Evolutionary conservation across 2,329 filamentous ascomycete genomes (phyloP), one percentile per base, ranked within the genome.

Genomic region (Colletotrichum neosansevieriae): DNA sequence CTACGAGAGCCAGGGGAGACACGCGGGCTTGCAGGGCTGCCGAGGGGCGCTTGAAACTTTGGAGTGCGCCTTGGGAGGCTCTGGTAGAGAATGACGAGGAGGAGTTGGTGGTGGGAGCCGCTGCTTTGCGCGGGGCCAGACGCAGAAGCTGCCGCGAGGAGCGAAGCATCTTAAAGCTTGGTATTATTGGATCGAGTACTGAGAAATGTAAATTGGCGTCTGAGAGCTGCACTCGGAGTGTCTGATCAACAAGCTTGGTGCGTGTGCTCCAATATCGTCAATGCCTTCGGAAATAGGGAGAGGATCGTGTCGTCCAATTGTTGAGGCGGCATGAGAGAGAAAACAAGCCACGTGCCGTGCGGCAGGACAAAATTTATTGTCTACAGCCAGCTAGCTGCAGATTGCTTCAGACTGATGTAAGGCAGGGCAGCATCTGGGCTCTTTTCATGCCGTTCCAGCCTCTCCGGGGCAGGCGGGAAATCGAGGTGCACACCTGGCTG

Each of bases 151-250:
- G 69, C 51, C 73, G 74, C 45, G 76, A 72, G 9, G 72, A 71
- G 70, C 74, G 76, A 63, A 79, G 75, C 77, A 79, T 79, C n/a
- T 10, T 57, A 58, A 53, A 21, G 38, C 2, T 0, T 40, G 34
- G 17, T 4, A 9, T 7, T n/a, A 1, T 3, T 32, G 6, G 13
- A 38, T n/a, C 3, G 15, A 4, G 21, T 11, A 32, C 13, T 57
- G 1, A 36, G 29, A 32, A 29, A 17, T 15, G 56, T 13, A 12
- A 2, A 3, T 51, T 13, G 13, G 45, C n/a, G 44, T 59, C 13
- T 50, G 32, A 4, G 32, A 9, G 17, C 45, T 45, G 17, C 4
- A 17, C 34, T 45, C 2, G 13, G 19, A 45, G 32, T n/a, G 32
- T 15, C 34, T 24, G 19, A 24, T 32, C 45, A 40, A 50, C 50